A percentile compares a stretch with the other conserved stretches of the same genome.
Conservation (phyloP, 176 grass and related monocot species). For the Avena atlantica region DNA sequence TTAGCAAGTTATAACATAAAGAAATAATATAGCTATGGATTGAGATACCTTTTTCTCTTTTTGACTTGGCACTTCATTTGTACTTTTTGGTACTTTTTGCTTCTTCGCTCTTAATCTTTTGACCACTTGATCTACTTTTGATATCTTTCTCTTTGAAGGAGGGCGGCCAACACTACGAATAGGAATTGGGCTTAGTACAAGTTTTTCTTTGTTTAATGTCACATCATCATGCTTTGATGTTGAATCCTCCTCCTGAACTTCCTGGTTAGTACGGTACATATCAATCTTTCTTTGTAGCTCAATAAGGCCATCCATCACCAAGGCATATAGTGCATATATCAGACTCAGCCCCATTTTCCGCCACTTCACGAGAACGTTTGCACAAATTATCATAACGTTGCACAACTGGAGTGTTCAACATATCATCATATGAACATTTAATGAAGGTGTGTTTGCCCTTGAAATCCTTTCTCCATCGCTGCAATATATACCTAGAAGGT, state of each 20-base stretch:
- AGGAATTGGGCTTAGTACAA: not conserved
- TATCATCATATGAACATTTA: conserved; percentile 3
- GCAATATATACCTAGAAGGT: not conserved
- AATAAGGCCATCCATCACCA: not conserved
- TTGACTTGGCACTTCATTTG: too few species aligned
- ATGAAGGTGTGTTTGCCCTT: not conserved
- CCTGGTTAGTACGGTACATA: not conserved
- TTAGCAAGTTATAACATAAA: too few species aligned
- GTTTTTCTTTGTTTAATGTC: not conserved
- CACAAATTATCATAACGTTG: not conserved
- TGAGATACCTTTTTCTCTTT: too few species aligned
- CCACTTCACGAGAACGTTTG: too few species aligned
- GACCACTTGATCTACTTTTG: not conserved
- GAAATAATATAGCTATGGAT: too few species aligned
- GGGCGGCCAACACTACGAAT: not conserved
- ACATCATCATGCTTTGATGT: too few species aligned
- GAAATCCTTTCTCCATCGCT: not conserved
- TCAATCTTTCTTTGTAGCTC: conserved; percentile 16
- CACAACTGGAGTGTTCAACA: not conserved
- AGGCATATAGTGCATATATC: not conserved
- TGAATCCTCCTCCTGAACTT: not conserved
- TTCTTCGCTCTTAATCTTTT: not conserved
- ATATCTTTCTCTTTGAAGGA: not conserved
- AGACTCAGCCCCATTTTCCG: not conserved
- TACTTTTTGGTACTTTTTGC: not conserved